A percentile compares a stretch with the other conserved stretches of the same genome.
Conservation (phyloP, 768 basidiomycete genomes). For the Porphyrellus cyaneotinctus region DNA sequence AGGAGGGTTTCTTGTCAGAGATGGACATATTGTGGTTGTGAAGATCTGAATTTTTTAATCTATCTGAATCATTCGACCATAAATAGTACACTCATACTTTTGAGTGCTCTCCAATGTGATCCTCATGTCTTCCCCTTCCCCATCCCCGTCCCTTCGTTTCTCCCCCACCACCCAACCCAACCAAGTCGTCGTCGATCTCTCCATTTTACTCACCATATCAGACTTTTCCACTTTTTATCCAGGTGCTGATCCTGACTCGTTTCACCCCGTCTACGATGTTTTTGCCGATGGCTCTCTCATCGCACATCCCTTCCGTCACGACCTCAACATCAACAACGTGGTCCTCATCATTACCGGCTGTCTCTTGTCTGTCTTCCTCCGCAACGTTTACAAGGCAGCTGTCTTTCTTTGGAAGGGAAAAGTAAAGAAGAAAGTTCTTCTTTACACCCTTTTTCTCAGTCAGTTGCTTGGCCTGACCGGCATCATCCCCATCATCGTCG, state of each 20-base stretch:
- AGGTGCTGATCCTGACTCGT: background rate
- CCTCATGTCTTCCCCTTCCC: background rate
- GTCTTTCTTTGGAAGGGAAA: conserved; percentile 52
- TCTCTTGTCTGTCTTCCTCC: conserved; percentile 5
- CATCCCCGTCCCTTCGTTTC: background rate
- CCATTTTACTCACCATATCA: background rate
- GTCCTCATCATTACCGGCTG: background rate
- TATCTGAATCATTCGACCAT: background rate
- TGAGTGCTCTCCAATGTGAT: no score
- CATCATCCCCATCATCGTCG: conserved; percentile 41
- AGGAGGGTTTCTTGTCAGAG: conserved; percentile 42
- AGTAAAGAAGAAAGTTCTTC: conserved; percentile 55
- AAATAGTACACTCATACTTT: no score
- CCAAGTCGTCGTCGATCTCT: background rate
- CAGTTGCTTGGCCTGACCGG: conserved; percentile 42
- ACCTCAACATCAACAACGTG: background rate
- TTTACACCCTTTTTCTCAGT: conserved; percentile 34
- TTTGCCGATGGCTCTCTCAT: conserved; percentile 4
- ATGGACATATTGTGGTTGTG: background rate
- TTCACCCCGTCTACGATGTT: background rate
- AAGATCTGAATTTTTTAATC: background rate
- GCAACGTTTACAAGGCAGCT: conserved; percentile 22
- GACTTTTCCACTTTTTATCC: background rate
- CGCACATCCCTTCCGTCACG: background rate
- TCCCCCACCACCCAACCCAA: background rate